Evolutionary conservation across 345 rosid genomes (phyloP), one percentile per base, ranked within the genome.

Genomic region (Ailanthus altissimus): DNA sequence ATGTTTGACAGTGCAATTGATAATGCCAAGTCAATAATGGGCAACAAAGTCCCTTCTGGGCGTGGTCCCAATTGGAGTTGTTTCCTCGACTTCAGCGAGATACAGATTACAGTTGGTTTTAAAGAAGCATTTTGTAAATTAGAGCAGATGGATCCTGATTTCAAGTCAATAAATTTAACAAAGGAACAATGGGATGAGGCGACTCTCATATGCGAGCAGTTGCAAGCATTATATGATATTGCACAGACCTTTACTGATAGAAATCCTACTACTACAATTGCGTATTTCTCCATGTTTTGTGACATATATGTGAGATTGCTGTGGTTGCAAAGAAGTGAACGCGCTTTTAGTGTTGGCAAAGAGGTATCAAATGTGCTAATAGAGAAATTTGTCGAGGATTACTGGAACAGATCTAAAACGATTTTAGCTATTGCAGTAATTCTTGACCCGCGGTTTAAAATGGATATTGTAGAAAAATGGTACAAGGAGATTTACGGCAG

Each of bases 1-100:
- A 59, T n/a, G 32, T n/a, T 57, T 8, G 10, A 21, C n/a, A 11
- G 7, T 57, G 61, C 61, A n/a, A 28, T 5, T n/a, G 10, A 57
- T 25, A 0, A 0, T 0, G 18, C 18, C 15, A 60, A 25, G 7
- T 60, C 18, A 6, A 0, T 0, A 6, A 0, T 0, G 32, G 4
- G 2, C 40, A 25, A 26, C 0, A 26, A 28, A 0, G 0, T 26
- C 12, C 1, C 10, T 7, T 23, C 5, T 10, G 25, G 1, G 25
- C 8, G 0, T 15, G 10, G 2, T 28, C 56, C 38, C 3, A 32
- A 3, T 32, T 3, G 38, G 38, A 1, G 1, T 32, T 32, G 3
- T 32, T 32, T 32, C 38, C n/a, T n/a, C n/a, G n/a, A n/a, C n/a
- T 32, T 32, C 38, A 32, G 3, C 1, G 59, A 46, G 16, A 0